phyloP scores from a whole-genome alignment of 1,139 yeast genomes.

The Yamadazyma triangularis region DNA sequence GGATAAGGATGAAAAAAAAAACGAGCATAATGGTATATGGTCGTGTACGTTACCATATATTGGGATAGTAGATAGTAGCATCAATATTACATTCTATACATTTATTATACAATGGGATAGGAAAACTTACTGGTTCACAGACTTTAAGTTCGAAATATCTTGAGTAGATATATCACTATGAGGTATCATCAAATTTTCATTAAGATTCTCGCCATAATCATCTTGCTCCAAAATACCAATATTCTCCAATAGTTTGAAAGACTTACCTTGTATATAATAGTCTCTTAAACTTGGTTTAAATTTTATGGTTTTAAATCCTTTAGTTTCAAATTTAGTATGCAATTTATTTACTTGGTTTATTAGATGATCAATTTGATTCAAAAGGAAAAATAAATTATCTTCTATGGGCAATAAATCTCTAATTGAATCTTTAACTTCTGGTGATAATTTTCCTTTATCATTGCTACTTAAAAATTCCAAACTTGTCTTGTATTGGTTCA shows the following conservation, averaged over 20 bases:
- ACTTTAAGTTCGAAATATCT: background rate
- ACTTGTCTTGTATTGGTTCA: slow-evolving; percentile 27
- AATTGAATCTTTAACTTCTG: slow-evolving; percentile 25
- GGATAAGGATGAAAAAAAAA: too few species aligned
- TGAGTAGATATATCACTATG: background rate
- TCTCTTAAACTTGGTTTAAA: slow-evolving; percentile 26
- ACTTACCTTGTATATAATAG: slow-evolving; percentile 23
- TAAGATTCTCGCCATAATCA: slow-evolving; percentile 1
- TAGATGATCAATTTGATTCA: slow-evolving; percentile 38
- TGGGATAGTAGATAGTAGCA: too few species aligned
- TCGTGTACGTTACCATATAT: too few species aligned
- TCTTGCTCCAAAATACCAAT: slow-evolving; percentile 16
- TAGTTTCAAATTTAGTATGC: slow-evolving; percentile 25
- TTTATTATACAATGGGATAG: too few species aligned
- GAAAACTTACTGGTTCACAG: too few species aligned
- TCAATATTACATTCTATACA: too few species aligned
- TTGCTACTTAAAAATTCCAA: slow-evolving; percentile 23
- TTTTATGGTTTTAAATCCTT: slow-evolving; percentile 12
- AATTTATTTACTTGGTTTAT: slow-evolving; percentile 33
- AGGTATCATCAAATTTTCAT: background rate
- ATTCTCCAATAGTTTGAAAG: slow-evolving; percentile 19
- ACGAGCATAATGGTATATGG: too few species aligned
- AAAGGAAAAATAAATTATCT: slow-evolving; percentile 46
- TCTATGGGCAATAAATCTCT: slow-evolving; percentile 47
- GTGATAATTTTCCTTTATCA: slow-evolving; percentile 16